phyloP scores from a whole-genome alignment of 352 stramenopile species.

The Phytopythium mirpurense region DNA sequence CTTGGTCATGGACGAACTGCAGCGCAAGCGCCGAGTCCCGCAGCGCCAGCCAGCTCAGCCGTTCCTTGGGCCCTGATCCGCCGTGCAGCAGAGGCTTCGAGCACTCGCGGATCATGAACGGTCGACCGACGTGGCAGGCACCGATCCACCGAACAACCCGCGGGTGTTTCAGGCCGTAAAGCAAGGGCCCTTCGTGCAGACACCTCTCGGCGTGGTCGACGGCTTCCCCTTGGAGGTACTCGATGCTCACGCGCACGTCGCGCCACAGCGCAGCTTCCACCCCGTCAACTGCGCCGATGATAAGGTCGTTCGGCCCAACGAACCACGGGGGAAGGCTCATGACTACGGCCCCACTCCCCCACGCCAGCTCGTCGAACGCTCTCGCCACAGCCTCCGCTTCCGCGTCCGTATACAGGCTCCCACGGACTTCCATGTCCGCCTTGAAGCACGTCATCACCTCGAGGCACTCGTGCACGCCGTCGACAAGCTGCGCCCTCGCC shows the following conservation, averaged over 20 bases:
- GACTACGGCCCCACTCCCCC: neutral
- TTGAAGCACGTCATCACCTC: neutral
- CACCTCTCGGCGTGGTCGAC: neutral
- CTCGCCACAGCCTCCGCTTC: neutral
- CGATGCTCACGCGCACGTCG: neutral
- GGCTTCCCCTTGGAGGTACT: neutral
- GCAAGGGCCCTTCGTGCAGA: neutral
- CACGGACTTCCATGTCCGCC: neutral
- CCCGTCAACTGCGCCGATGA: neutral
- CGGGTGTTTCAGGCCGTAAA: neutral
- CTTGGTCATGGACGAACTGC: slow-evolving; percentile 1
- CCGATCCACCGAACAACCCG: neutral
- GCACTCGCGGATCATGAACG: neutral
- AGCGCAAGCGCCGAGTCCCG: neutral
- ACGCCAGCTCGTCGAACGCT: neutral
- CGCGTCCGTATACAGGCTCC: neutral
- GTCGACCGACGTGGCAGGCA: neutral
- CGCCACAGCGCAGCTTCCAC: neutral
- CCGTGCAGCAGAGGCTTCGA: neutral
- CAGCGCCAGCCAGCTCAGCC: neutral
- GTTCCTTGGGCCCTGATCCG: neutral
- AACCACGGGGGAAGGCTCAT: neutral
- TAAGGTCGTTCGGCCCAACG: neutral
- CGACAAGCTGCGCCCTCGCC: neutral
- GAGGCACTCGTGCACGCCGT: neutral